Evolutionary conservation across 257 asterid species (phyloP).

Genomic region (Nicotiana benthamiana): DNA sequence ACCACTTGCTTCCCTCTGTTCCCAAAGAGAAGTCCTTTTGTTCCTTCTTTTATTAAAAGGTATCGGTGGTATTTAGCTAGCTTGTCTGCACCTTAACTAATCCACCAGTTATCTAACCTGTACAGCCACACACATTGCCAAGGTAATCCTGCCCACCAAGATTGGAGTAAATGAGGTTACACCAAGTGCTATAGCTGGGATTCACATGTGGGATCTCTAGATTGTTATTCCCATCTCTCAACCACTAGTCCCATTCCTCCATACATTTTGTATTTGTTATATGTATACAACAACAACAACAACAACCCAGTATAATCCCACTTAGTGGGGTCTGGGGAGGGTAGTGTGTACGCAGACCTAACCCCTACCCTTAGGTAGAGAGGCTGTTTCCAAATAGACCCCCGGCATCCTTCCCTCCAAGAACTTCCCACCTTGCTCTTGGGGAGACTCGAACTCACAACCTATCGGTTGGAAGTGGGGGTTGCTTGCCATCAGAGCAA

Average conservation of each 20-base stretch:
- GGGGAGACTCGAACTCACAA: too few species aligned
- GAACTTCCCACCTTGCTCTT: too few species aligned
- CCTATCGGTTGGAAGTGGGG: too few species aligned
- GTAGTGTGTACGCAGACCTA: too few species aligned
- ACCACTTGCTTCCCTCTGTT: not conserved
- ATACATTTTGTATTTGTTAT: not conserved
- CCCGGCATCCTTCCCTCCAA: too few species aligned
- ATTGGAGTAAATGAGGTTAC: not conserved
- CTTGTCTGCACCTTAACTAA: not conserved
- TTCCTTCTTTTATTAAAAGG: not conserved
- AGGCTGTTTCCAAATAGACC: too few species aligned
- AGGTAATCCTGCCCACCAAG: not conserved
- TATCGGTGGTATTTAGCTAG: not conserved
- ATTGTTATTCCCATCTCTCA: not conserved
- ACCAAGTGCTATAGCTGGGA: conserved; percentile 1
- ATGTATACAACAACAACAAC: too few species aligned
- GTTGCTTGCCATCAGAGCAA: too few species aligned
- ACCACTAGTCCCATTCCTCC: not conserved
- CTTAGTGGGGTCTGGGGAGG: too few species aligned
- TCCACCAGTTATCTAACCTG: not conserved
- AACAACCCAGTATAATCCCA: too few species aligned
- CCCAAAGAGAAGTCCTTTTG: not conserved
- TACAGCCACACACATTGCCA: not conserved
- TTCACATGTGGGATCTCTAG: not conserved
- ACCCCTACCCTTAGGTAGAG: too few species aligned